Percentiles rank a stretch among this genome's conserved stretches.
Conservation (phyloP, 2,329 filamentous ascomycete species). For the Teratosphaeria destructans region DNA sequence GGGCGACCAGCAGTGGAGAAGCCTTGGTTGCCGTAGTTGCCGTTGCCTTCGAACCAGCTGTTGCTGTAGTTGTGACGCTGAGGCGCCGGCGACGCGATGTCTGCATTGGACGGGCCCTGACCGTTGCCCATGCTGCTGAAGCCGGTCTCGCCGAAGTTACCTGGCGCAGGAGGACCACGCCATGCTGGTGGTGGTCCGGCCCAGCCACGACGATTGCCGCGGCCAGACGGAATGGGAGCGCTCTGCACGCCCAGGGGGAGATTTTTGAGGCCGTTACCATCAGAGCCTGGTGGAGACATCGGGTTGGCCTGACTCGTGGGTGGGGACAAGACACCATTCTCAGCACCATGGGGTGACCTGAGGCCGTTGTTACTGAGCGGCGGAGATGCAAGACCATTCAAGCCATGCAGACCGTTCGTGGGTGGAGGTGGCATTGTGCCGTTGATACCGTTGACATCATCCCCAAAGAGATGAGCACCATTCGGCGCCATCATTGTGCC, state of each 20-base stretch:
- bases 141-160: background rate
- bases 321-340: background rate
- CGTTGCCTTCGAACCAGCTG: constrained; percentile 1
- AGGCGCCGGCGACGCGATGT: constrained; percentile 19
- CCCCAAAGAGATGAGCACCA: constrained; percentile 1
- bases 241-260: background rate
- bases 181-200: constrained; percentile 8
- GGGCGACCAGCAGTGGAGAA: constrained; percentile 9
- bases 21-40: constrained; percentile 12
- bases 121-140: background rate
- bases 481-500: constrained; percentile 1
- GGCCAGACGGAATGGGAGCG: constrained; percentile 5
- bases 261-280: constrained; percentile 3
- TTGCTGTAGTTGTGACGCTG: constrained; percentile 17
- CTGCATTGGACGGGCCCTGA: constrained; percentile 2
- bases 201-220: constrained; percentile 10
- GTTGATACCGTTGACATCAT: constrained; percentile 17
- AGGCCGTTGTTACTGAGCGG: background rate
- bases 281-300: background rate
- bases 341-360: background rate
- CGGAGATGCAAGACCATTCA: background rate
- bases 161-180: background rate
- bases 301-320: background rate
- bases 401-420: constrained; percentile 9
- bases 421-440: constrained; percentile 18